These are phyloP conservation scores for Blastocystis sp. DNA, from an alignment of 352 stramenopile genomes.

Conservation along the genomic window DNA sequence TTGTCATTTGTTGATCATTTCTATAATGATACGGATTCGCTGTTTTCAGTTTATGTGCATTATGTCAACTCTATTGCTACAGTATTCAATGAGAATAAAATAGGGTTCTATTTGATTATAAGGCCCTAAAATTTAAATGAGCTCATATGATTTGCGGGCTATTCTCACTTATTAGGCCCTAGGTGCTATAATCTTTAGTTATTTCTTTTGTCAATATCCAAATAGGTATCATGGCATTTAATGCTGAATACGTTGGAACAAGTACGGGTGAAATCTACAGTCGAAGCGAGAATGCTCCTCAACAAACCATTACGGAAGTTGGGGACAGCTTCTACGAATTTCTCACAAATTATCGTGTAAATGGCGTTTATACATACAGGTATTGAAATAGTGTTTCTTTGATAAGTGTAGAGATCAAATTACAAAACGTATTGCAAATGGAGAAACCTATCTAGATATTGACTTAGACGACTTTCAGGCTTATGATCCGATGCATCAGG, in stretches of 20 bases:
- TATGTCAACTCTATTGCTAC: no score
- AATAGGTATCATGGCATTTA: conserved; percentile 33
- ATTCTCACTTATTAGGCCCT: not conserved
- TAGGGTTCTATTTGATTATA: not conserved
- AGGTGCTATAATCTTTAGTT: not conserved
- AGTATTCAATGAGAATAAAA: no score
- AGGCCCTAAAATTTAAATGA: not conserved
- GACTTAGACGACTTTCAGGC: conserved; percentile 53
- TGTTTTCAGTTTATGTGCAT: no score
- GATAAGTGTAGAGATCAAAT: conserved; percentile 42
- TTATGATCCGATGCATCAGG: conserved; percentile 36
- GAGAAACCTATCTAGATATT: conserved; percentile 14
- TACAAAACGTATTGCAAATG: conserved; percentile 43
- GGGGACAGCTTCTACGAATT: conserved; percentile 26
- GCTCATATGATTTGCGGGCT: not conserved
- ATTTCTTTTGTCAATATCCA: not conserved
- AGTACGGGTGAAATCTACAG: conserved; percentile 30
- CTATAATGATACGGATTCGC: no score
- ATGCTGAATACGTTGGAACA: conserved; percentile 26
- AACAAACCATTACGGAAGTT: conserved; percentile 8
- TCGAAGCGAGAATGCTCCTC: not conserved
- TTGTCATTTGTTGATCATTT: no score
- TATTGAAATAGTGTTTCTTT: not conserved
- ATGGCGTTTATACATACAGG: conserved; percentile 28
- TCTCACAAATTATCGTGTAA: conserved; percentile 16